Evolutionary conservation across 495 filamentous ascomycete genomes (phyloP), one percentile per base, ranked within the genome.

Genomic region (Annulohypoxylon nitens): DNA sequence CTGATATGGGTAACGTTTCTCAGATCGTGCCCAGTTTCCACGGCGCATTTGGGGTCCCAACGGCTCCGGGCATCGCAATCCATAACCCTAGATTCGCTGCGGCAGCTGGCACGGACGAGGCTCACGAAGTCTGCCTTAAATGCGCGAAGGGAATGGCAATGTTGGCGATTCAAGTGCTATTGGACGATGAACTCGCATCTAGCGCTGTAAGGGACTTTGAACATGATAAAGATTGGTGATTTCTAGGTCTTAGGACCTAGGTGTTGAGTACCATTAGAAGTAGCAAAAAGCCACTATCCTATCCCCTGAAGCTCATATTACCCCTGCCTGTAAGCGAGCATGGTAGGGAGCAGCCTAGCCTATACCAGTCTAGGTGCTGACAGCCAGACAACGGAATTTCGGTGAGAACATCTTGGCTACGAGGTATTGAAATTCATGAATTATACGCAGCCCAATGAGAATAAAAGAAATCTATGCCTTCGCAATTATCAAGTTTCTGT

Each of bases 1-100:
- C 82, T 45, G 75, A 83, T 18, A 79, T 83, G 88, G 88, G 87
- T 0, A 86, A 90, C 60, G 87, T 90, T 0, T 86, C 85, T 7
- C 86, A 89, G 41, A 79, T 82, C 55, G 82, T 87, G 18, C 88
- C 88, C 3, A 84, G 86, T 2, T 88, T 90, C 77, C 88, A 90
- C 67, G 87, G 85, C 0, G 81, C 82, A 0, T 89, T 89, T 74
- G 82, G 80, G 20, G 88, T 90, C 53, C 78, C 77, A 1, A 79
- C 86, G 0, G 78, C 82, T 43, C 81, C 84, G 5, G 79, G 80
- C 50, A 74, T 79, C 26, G 83, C 83, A 23, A 88, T 88, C 47
- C 88, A 90, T 68, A 89, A 85, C 0, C 84, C 84, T 9, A 79
- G 83, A 14, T 90, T 90, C 67, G 83, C 86, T 0, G 79, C 79